These are phyloP conservation scores for Solanum bulbocastanum DNA, from an alignment of 257 asterid genomes.

Conservation along the genomic window DNA sequence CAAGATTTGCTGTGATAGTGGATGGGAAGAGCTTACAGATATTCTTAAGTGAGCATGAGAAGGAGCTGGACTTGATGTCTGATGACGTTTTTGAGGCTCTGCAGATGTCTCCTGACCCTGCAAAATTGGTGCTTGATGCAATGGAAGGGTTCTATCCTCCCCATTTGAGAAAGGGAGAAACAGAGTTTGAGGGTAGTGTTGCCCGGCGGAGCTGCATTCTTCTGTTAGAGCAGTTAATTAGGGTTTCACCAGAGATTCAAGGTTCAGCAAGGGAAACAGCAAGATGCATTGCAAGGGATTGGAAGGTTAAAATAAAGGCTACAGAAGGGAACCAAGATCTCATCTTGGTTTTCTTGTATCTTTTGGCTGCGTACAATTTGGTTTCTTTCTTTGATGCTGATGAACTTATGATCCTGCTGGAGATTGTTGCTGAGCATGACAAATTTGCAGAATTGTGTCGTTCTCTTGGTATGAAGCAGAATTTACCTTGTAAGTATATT, in stretches of 20 bases:
- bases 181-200: conserved; percentile 5
- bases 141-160: conserved; percentile 34
- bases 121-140: conserved; percentile 48
- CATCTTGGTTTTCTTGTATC: conserved; percentile 33
- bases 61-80: conserved; percentile 22
- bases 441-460: conserved; percentile 7
- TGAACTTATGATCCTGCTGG: conserved; percentile 16
- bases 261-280: conserved; percentile 26
- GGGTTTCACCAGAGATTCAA: conserved; percentile 11
- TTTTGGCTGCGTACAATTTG: conserved; percentile 29
- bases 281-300: conserved; percentile 23
- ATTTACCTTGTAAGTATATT: conserved; percentile 6
- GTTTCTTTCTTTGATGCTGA: conserved; percentile 21
- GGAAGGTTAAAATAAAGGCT: conserved; percentile 29
- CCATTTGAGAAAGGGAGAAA: conserved; percentile 10
- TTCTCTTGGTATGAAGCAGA: conserved; percentile 11
- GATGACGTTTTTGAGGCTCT: conserved; percentile 32
- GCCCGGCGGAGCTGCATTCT: conserved; percentile 21
- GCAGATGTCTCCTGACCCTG: conserved; percentile 35
- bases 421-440: conserved; percentile 14
- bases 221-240: conserved; percentile 33
- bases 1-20: conserved; percentile 22
- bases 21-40: conserved; percentile 39
- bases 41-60: conserved; percentile 29
- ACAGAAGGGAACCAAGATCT: conserved; percentile 7